A percentile compares a stretch with the other conserved stretches of the same genome.
phyloP scores from a whole-genome alignment of 768 basidiomycete genomes.

The Pleurotus djamor region DNA sequence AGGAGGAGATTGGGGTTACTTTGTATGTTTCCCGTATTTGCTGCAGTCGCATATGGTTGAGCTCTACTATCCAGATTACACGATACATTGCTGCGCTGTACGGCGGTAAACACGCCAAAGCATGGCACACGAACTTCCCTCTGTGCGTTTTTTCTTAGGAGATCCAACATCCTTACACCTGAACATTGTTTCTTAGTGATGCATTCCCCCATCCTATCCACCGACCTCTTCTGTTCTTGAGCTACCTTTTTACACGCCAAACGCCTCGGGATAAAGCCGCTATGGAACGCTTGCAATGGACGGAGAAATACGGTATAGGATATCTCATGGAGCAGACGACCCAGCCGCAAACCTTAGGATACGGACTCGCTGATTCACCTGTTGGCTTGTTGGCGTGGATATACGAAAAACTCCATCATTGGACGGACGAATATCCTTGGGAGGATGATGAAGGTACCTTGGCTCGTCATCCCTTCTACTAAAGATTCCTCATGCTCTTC shows the following conservation, averaged over 20 bases:
- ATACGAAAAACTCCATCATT: conserved; percentile 46
- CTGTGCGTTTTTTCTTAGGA: conserved; percentile 20
- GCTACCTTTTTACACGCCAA: neutral
- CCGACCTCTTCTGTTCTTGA: conserved; percentile 1
- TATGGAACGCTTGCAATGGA: conserved; percentile 24
- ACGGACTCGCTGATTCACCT: conserved; percentile 41
- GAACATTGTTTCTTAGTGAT: neutral
- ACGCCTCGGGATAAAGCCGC: conserved; percentile 28
- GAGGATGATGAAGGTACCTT: conserved; percentile 29
- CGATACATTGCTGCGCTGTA: conserved; percentile 24
- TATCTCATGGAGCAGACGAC: conserved; percentile 27
- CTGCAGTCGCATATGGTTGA: neutral
- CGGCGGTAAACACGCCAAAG: conserved; percentile 40
- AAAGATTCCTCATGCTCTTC: neutral
- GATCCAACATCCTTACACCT: neutral
- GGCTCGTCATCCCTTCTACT: no score
- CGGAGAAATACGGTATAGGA: conserved; percentile 17
- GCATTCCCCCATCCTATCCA: conserved; percentile 1
- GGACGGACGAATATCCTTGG: conserved; percentile 56
- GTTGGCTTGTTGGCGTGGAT: conserved; percentile 40
- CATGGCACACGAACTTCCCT: conserved; percentile 50
- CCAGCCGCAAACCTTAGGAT: conserved; percentile 36
- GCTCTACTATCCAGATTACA: conserved; percentile 16
- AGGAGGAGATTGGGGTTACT: conserved; percentile 29
- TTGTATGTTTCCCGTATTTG: conserved; percentile 6